Percentiles rank a stretch among this genome's conserved stretches.
phyloP scores from a whole-genome alignment of 441 rosid genomes.

The Populus trichocarpa region DNA sequence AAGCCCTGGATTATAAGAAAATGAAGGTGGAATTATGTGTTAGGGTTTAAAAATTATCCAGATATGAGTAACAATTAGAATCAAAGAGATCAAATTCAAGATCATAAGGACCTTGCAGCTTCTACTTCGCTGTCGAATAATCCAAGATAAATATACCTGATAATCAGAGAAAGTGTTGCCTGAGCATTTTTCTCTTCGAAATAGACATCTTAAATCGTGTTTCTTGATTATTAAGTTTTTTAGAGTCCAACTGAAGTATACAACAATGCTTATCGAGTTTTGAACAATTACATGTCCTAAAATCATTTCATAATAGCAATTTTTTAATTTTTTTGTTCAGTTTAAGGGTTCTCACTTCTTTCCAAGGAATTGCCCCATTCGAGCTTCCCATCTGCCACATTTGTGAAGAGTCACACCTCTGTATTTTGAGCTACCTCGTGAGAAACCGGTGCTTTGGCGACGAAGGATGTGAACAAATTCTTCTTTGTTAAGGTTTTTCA shows the following conservation, averaged over 20 bases:
- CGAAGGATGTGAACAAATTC: conserved; percentile 87
- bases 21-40: background rate
- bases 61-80: background rate
- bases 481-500: conserved; percentile 63
- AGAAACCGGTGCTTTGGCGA: conserved; percentile 74
- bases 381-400: conserved; percentile 84
- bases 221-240: background rate
- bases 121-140: conserved; percentile 68
- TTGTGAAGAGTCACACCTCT: conserved; percentile 72
- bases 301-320: background rate
- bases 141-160: conserved; percentile 44
- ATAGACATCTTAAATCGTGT: background rate
- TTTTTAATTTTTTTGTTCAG: background rate
- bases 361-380: conserved; percentile 84
- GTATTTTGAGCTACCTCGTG: conserved; percentile 74
- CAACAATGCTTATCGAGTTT: conserved; percentile 20
- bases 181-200: background rate
- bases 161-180: background rate
- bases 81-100: background rate
- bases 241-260: background rate
- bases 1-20: conserved; percentile 46
- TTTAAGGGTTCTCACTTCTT: conserved; percentile 59
- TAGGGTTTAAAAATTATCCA: background rate
- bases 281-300: conserved; percentile 13
- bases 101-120: conserved; percentile 65